Evolutionary conservation across 2,329 filamentous ascomycete species (phyloP), one percentile per base, ranked within the genome.

Genomic region (Aspergillus pseudoglaucus): DNA sequence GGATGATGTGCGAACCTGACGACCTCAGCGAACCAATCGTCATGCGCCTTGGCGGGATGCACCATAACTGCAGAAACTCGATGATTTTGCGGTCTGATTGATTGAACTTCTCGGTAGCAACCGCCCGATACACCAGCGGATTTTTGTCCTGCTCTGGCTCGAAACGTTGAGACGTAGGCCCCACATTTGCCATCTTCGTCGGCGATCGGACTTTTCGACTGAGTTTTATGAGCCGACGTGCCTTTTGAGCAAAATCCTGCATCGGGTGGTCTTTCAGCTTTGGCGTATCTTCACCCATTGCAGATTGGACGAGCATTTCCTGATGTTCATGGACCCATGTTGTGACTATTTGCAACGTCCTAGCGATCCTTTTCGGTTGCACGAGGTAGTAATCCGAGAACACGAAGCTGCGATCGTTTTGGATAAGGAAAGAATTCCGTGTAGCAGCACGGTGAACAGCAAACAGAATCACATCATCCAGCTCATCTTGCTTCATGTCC

Each of bases 301-400:
- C 52, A 9, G 57, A 33, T 4, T 50, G 53, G 23, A 67, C 51
- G 8, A 67, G 58, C 32, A 61, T 56, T 12, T 68, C 64, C 44
- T 75, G 64, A 46, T 75, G 68, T 46, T 83, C 72, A 43, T 79
- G 74, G 18, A 81, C 69, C 81, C 81, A 84, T 14, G 65, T 59
- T 12, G 71, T 69, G 4, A 83, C 80, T 17, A 68, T 68, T 35
- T 77, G 67, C 7, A 82, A 66, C 12, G 69, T 61, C 15, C 66
- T 58, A 2, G 77, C 71, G 35, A 80, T 71, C 20, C 70, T 62
- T 49, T 75, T 77, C 4, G 80, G 75, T 18, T 77, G 70, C 17
- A 84, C 55, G 64, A 62, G 74, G 71, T 60, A 79, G 58, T 50
- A 64, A 43, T 65, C 60, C 8, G 61, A 56, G 27, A 70, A 67